Conservation (phyloP, 148 eudicot species). For the Chenopodium album region DNA sequence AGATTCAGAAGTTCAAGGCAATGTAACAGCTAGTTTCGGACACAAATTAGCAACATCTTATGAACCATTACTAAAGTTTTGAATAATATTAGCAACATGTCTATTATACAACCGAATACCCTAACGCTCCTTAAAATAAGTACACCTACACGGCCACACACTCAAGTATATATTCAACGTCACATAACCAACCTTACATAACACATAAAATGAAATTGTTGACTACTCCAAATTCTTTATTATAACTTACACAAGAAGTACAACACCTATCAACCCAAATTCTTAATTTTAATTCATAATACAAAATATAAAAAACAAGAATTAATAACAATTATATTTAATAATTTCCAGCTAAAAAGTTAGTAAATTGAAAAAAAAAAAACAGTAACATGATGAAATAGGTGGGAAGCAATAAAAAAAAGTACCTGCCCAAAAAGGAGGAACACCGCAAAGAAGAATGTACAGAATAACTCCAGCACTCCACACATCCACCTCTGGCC, state of each 20-base stretch:
- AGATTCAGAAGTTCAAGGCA: neutral
- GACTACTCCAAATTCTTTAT: neutral
- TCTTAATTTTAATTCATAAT: too few species aligned
- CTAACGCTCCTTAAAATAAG: too few species aligned
- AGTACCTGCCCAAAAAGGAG: conserved; percentile 95
- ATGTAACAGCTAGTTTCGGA: neutral
- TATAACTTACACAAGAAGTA: neutral
- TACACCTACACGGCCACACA: too few species aligned
- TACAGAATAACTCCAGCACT: conserved; percentile 90
- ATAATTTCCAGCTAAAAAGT: neutral
- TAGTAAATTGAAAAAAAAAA: neutral
- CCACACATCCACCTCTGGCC: conserved; percentile 90
- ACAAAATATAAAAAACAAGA: too few species aligned
- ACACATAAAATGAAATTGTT: neutral
- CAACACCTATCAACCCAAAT: neutral
- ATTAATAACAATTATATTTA: too few species aligned
- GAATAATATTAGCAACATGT: neutral
- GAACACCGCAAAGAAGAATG: conserved; percentile 84
- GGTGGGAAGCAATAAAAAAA: neutral
- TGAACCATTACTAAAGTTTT: neutral
- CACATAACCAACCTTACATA: neutral
- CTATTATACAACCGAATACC: neutral
- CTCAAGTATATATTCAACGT: neutral
- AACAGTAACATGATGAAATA: conserved; percentile 1
- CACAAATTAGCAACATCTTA: neutral